A percentile compares a stretch with the other conserved stretches of the same genome.
Evolutionary conservation across 176 grass and related monocot species (phyloP).

Genomic region (Ampelocalamus luodianensis): DNA sequence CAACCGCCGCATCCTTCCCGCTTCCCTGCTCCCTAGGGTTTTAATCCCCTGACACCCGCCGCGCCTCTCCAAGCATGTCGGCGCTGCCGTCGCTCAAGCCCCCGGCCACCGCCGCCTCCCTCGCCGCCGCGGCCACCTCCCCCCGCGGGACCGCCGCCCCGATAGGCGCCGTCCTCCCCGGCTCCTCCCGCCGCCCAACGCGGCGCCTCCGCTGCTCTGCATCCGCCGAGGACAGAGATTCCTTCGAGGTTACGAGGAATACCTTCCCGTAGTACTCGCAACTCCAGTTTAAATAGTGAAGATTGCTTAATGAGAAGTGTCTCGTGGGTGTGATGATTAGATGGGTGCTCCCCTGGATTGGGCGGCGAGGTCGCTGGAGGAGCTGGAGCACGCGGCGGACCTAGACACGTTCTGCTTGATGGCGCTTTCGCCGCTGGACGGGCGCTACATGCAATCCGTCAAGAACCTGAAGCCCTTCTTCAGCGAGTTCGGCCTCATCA

Average conservation of each 20-base stretch:
- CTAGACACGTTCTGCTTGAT: conserved; percentile 61
- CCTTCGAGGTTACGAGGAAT: conserved; percentile 21
- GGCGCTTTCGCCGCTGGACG: conserved; percentile 85
- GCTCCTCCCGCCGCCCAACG: neutral
- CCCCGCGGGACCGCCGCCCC: neutral
- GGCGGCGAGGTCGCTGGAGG: conserved; percentile 44
- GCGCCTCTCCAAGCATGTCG: conserved; percentile 31
- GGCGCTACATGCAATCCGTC: conserved; percentile 58
- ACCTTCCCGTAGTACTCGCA: neutral
- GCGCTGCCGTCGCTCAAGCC: conserved; percentile 38
- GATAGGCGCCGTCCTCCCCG: neutral
- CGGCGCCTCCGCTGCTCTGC: conserved; percentile 39
- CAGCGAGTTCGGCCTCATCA: conserved; percentile 94
- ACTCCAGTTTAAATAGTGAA: neutral
- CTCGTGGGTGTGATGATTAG: conserved; percentile 34
- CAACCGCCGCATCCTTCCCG: neutral
- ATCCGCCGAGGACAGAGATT: conserved; percentile 4
- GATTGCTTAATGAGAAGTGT: conserved; percentile 2
- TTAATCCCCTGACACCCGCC: neutral
- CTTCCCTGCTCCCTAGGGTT: conserved; percentile 41
- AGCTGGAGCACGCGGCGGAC: conserved; percentile 33
- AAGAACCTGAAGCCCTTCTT: conserved; percentile 79
- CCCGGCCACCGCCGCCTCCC: conserved; percentile 21
- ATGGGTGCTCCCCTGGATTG: conserved; percentile 37
- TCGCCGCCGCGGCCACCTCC: neutral